Evolutionary conservation across 345 rosid genomes (phyloP).

Genomic region (Rhizophora mangle): DNA sequence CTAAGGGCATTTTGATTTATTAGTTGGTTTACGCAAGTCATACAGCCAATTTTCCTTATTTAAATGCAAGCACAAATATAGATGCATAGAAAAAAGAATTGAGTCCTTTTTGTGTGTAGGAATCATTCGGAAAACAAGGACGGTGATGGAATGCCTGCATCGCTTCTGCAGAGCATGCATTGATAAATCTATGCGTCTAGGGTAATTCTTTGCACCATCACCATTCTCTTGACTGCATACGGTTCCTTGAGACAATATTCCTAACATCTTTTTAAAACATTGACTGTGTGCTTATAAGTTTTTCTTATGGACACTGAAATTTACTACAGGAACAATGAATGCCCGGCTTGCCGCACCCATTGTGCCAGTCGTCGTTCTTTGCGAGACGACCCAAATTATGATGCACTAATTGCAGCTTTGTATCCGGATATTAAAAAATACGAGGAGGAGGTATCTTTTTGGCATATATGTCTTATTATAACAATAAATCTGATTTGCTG

Average conservation of each 20-base stretch:
- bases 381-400: slow-evolving; percentile 77
- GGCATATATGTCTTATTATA: slow-evolving; percentile 5
- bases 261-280: slow-evolving; percentile 2
- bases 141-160: slow-evolving; percentile 86
- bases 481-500: slow-evolving; percentile 10
- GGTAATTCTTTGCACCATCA: slow-evolving; percentile 40
- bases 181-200: slow-evolving; percentile 77
- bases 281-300: slow-evolving; percentile 1
- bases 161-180: slow-evolving; percentile 87
- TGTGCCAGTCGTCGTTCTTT: slow-evolving; percentile 84
- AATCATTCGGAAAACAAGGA: slow-evolving; percentile 75
- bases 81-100: neutral
- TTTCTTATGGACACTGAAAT: slow-evolving; percentile 14
- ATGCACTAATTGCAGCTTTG: slow-evolving; percentile 68
- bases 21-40: neutral
- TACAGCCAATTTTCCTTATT: slow-evolving; percentile 5
- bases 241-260: slow-evolving; percentile 11
- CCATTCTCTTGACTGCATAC: neutral
- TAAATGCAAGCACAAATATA: neutral
- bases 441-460: slow-evolving; percentile 56
- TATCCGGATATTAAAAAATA: slow-evolving; percentile 64
- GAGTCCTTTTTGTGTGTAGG: slow-evolving; percentile 36
- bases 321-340: slow-evolving; percentile 67
- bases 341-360: slow-evolving; percentile 84
- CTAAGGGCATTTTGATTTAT: neutral